Percentiles rank a stretch among this genome's conserved stretches.
phyloP scores from a whole-genome alignment of 2,329 filamentous ascomycete genomes.

The Sclerotinia borealis region DNA sequence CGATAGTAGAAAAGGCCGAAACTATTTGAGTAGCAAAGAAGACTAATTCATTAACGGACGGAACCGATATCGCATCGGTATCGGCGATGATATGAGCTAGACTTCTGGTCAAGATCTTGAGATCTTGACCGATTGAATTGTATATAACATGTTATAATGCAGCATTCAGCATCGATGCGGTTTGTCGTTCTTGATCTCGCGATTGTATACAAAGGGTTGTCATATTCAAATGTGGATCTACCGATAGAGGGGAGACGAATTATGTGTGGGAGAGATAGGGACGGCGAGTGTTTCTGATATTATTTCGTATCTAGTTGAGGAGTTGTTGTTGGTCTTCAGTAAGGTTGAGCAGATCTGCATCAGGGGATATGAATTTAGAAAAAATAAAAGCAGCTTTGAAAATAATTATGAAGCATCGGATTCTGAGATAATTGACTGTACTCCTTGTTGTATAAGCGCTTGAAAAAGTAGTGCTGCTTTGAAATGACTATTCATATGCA shows the following conservation, averaged over 20 bases:
- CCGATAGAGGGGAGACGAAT: not conserved
- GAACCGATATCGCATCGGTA: not conserved
- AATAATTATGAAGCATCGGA: not conserved
- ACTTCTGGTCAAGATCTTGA: not conserved
- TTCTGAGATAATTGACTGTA: not conserved
- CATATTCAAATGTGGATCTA: not conserved
- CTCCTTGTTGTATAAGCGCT: constrained; percentile 1
- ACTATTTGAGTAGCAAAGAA: not conserved
- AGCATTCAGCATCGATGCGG: not conserved
- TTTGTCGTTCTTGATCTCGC: not conserved
- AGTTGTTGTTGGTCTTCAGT: not conserved
- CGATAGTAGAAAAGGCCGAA: not conserved
- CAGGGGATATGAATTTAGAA: not conserved
- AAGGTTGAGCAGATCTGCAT: not conserved
- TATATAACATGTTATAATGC: not conserved
- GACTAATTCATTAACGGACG: not conserved
- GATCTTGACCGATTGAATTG: not conserved
- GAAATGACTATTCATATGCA: too few relatives aligned
- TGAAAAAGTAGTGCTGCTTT: not conserved
- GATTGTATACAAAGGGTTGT: not conserved
- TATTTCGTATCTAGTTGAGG: not conserved
- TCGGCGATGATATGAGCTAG: not conserved
- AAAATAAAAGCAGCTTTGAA: not conserved
- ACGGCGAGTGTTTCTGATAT: not conserved
- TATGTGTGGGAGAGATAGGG: too few relatives aligned